Evolutionary conservation across 2,329 filamentous ascomycete species (phyloP).

Genomic region (Sarocladiaceae sp.): DNA sequence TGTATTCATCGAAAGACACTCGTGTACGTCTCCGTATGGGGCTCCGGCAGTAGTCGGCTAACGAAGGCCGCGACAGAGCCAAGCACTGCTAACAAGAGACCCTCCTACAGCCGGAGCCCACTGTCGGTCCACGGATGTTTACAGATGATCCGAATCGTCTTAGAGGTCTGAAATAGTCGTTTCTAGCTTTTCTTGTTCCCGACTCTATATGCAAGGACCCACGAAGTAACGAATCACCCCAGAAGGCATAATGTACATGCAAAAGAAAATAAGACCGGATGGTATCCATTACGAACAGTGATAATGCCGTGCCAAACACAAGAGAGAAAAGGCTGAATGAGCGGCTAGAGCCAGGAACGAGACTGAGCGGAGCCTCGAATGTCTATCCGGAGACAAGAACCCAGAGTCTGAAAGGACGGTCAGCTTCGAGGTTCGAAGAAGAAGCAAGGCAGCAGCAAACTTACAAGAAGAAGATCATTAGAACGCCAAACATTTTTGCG

Average conservation of each 20-base stretch:
- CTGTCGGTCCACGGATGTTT: no score
- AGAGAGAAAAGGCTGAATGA: constrained; percentile 11
- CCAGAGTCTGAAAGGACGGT: constrained; percentile 26
- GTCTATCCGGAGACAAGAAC: constrained; percentile 28
- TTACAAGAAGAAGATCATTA: constrained; percentile 87
- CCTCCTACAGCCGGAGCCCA: no score
- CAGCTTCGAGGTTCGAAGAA: neutral
- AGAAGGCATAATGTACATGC: constrained; percentile 2
- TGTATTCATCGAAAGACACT: no score
- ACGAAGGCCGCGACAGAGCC: neutral
- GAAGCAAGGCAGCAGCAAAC: constrained; percentile 18
- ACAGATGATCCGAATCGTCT: no score
- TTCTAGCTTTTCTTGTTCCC: neutral
- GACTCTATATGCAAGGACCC: constrained; percentile 5
- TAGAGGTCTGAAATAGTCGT: neutral
- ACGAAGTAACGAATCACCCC: neutral
- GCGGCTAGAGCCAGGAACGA: neutral
- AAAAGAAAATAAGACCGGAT: constrained; percentile 9
- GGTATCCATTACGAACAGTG: constrained; percentile 11
- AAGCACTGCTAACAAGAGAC: neutral
- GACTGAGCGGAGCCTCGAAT: no score
- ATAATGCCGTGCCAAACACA: constrained; percentile 5
- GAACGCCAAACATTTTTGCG: constrained; percentile 69
- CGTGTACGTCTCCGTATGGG: no score
- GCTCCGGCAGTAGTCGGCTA: constrained; percentile 3